Percentiles rank a stretch among this genome's conserved stretches.
Conservation (phyloP, 139 green algal genomes). For the Medakamo hakoo region DNA sequence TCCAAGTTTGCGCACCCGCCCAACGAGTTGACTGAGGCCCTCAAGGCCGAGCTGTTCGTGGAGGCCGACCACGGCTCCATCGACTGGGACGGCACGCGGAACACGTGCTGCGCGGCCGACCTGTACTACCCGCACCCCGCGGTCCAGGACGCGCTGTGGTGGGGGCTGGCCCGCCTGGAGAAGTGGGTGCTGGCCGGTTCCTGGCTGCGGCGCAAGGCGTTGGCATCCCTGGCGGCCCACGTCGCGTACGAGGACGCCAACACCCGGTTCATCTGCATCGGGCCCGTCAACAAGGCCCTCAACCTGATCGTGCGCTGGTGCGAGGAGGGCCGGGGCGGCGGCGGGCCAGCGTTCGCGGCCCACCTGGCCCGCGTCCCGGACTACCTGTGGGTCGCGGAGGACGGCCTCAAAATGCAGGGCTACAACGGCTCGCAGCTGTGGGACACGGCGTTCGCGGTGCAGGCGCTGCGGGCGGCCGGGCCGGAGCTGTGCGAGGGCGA, state of each 20-base stretch:
- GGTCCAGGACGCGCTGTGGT: slow-evolving; percentile 88
- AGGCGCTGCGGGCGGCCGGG: slow-evolving; percentile 20
- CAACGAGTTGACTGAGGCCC: slow-evolving; percentile 26
- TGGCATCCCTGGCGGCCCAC: slow-evolving; percentile 74
- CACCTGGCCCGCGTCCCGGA: slow-evolving; percentile 70
- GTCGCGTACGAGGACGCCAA: slow-evolving; percentile 98
- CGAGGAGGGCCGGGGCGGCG: slow-evolving; percentile 35
- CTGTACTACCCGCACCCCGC: slow-evolving; percentile 96
- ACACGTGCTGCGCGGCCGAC: slow-evolving; percentile 73
- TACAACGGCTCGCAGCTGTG: slow-evolving; percentile 97
- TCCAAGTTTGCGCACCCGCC: slow-evolving; percentile 37
- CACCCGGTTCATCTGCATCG: slow-evolving; percentile 94
- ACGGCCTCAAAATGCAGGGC: slow-evolving; percentile 95
- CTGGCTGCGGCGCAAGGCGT: slow-evolving; percentile 47
- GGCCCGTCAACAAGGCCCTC: slow-evolving; percentile 97
- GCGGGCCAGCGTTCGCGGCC: neutral
- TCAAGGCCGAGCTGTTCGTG: slow-evolving; percentile 71
- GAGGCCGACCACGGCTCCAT: slow-evolving; percentile 63
- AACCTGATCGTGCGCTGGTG: slow-evolving; percentile 96
- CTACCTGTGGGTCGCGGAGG: slow-evolving; percentile 97
- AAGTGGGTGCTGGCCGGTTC: slow-evolving; percentile 48
- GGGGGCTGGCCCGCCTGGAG: slow-evolving; percentile 60
- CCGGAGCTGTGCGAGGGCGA: neutral
- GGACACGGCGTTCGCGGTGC: slow-evolving; percentile 90
- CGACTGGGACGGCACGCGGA: slow-evolving; percentile 80